These are phyloP conservation scores for Macrotyloma uniflorum DNA, from an alignment of 306 rosid species.

Conservation along the genomic window DNA sequence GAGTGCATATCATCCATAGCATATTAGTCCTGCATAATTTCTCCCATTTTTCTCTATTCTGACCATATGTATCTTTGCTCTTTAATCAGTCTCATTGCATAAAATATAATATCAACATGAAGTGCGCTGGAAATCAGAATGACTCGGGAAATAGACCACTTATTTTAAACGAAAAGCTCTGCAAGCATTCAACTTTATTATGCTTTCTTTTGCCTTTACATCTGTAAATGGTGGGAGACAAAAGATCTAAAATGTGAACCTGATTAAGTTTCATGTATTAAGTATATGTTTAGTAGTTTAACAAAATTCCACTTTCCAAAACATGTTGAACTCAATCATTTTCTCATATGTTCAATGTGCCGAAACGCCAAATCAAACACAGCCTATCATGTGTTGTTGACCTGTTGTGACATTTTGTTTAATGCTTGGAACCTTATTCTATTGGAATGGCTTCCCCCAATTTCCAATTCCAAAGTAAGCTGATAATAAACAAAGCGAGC, in stretches of 20 bases:
- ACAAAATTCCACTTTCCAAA: too few species aligned
- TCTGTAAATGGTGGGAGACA: constrained; percentile 23
- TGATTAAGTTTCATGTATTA: constrained; percentile 11
- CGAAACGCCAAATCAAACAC: background rate
- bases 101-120: background rate
- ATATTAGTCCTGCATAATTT: background rate
- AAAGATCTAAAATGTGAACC: constrained; percentile 1
- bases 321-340: background rate
- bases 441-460: background rate
- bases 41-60: background rate
- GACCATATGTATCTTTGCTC: background rate
- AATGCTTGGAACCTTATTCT: background rate
- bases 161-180: background rate
- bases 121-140: background rate
- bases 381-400: background rate
- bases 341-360: too few species aligned
- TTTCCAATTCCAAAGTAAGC: constrained; percentile 16
- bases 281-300: too few species aligned
- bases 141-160: background rate
- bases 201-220: constrained; percentile 24
- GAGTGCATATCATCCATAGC: background rate
- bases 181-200: background rate
- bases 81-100: background rate
- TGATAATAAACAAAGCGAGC: background rate
- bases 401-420: constrained; percentile 1